phyloP scores from a whole-genome alignment of 306 rosid species.

The Rubus idaeus region DNA sequence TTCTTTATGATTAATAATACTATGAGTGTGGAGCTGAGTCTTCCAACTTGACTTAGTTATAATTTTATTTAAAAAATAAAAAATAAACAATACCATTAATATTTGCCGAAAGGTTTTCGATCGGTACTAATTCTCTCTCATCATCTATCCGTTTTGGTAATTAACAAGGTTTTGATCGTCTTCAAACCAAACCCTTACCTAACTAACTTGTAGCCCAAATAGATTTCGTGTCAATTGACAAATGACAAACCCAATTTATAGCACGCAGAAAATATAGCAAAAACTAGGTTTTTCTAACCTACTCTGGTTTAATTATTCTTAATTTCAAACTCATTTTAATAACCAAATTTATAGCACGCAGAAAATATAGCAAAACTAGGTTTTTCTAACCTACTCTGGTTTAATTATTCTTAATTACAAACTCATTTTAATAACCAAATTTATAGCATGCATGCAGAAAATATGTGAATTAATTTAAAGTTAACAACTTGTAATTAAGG shows the following conservation, averaged over 20 bases:
- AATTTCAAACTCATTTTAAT: not conserved
- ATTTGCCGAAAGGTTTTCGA: no score
- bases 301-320: not conserved
- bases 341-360: not conserved
- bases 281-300: not conserved
- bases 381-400: not conserved
- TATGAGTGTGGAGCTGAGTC: no score
- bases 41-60: no score
- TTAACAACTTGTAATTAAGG: no score
- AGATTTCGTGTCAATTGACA: not conserved
- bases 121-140: no score
- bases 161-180: not conserved
- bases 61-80: no score
- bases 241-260: not conserved
- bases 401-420: not conserved
- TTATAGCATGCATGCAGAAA: no score
- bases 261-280: not conserved
- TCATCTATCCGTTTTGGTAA: no score
- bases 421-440: not conserved
- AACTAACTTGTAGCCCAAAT: not conserved
- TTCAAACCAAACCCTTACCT: slow-evolving; percentile 29
- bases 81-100: no score
- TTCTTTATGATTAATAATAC: no score
- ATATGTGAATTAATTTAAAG: no score
- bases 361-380: not conserved